A percentile compares a stretch with the other conserved stretches of the same genome.
Conservation (phyloP, 1,284 basidiomycete species). For the Sphagnurus paluster region DNA sequence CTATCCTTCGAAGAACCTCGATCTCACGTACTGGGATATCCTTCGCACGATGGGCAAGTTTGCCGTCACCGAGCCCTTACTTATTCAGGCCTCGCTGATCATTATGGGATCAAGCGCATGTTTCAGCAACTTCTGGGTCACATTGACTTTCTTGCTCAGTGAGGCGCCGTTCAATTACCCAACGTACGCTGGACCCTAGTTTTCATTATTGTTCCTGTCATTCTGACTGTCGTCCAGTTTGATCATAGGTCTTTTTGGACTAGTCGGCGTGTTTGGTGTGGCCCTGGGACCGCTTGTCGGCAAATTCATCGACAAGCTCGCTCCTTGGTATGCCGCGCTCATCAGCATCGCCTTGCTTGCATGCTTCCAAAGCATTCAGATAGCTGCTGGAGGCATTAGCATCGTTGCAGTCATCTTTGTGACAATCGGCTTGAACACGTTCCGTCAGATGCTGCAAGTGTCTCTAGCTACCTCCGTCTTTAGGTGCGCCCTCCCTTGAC, state of each 20-base stretch:
- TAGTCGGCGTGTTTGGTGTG: slow-evolving; percentile 72
- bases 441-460: slow-evolving; percentile 45
- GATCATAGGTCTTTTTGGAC: slow-evolving; percentile 71
- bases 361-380: slow-evolving; percentile 52
- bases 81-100: slow-evolving; percentile 63
- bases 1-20: slow-evolving; percentile 63
- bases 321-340: slow-evolving; percentile 68
- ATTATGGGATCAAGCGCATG: slow-evolving; percentile 56
- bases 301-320: slow-evolving; percentile 56
- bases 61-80: slow-evolving; percentile 64
- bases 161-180: slow-evolving; percentile 65
- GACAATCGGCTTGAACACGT: slow-evolving; percentile 42
- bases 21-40: slow-evolving; percentile 60
- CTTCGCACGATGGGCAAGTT: slow-evolving; percentile 70
- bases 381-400: slow-evolving; percentile 57
- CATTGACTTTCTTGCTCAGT: slow-evolving; percentile 70
- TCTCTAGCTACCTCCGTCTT: slow-evolving; percentile 41
- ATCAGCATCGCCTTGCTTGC: slow-evolving; percentile 42
- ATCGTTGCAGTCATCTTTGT: slow-evolving; percentile 54
- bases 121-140: slow-evolving; percentile 69
- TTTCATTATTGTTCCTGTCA: background rate
- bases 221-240: slow-evolving; percentile 39
- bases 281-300: slow-evolving; percentile 62
- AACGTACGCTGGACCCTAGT: slow-evolving; percentile 43
- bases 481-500: slow-evolving; percentile 23